Base-by-base conservation (phyloP, 345 rosid species). In the Arabidopsis arenosa region DNA sequence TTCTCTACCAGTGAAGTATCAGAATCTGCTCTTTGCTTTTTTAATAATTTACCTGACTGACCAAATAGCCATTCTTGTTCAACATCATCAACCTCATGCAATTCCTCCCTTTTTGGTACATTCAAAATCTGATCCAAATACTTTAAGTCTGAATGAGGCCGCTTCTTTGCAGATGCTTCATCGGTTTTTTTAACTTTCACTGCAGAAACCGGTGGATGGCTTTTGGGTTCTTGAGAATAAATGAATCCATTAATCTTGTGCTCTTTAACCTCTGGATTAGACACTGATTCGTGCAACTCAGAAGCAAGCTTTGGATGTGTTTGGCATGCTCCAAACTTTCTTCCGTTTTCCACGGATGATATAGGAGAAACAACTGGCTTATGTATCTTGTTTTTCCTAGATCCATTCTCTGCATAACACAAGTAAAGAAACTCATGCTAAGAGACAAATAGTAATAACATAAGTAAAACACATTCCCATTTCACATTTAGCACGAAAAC, bases 81-180 rank as follows among this genome's bases (percentile, higher is more conserved):
- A 80, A 75, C 84, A 66, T 72, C 74, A 75, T 83, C 84, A 52
- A 73, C 37, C 44, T 26, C 45, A n/a, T 73, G 59, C 77, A 70
- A 44, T 33, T 83, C 89, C 72, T 92, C 89, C 80, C 80, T 77
- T 63, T 79, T 76, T 28, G 97, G 92, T 66, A 92, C 78, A 41
- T 77, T 55, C 33, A 92, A 81, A 56, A 92, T 70, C 80, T 79
- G 76, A 80, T 75, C 77, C 57, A 88, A 81, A 80, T 83, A 83
- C 77, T 92, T 88, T 12, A 70, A 73, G 79, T 92, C 96, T 0
- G 92, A 88, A 81, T 92, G 97, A 33, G 89, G 95, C 40, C 83
- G 89, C 71, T 70, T 77, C 74, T 81, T 87, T 33, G 17, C 59
- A 52, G 80, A 77, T 21, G 41, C 83, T 80, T 83, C 88, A 44